Conservation (phyloP, 108 stramenopile species). For the Craspedostauros australis region DNA sequence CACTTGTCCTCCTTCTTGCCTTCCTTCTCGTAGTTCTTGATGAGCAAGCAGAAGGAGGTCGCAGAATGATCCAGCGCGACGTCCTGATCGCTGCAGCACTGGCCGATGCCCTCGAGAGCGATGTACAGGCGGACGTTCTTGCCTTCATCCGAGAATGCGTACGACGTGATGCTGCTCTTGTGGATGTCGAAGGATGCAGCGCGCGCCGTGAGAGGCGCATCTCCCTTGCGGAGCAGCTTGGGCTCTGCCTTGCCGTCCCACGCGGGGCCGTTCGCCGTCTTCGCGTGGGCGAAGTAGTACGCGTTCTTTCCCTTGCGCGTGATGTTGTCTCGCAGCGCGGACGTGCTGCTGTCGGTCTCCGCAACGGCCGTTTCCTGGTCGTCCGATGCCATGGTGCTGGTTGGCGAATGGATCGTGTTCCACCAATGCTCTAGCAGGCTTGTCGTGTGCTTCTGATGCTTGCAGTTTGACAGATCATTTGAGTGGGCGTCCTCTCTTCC, state of each 20-base stretch:
- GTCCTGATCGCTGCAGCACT: constrained; percentile 44
- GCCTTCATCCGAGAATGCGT: constrained; percentile 72
- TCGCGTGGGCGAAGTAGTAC: constrained; percentile 78
- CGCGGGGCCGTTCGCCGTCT: constrained; percentile 54
- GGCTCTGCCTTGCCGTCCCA: constrained; percentile 85
- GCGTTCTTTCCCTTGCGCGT: constrained; percentile 69
- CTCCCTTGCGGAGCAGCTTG: constrained; percentile 31
- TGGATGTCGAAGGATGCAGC: constrained; percentile 38
- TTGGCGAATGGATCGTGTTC: too few relatives aligned
- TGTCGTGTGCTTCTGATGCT: too few relatives aligned
- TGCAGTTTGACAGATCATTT: too few relatives aligned
- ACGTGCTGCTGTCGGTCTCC: too few relatives aligned
- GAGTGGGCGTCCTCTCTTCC: too few relatives aligned
- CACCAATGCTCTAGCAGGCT: too few relatives aligned
- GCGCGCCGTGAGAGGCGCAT: constrained; percentile 5
- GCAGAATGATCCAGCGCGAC: constrained; percentile 48
- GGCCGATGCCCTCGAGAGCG: constrained; percentile 52
- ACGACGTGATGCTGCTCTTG: constrained; percentile 79
- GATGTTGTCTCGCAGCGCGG: constrained; percentile 73
- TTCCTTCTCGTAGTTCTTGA: constrained; percentile 40
- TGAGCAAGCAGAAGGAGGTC: constrained; percentile 42
- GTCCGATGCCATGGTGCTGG: too few relatives aligned
- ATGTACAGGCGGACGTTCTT: constrained; percentile 71
- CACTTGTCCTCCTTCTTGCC: constrained; percentile 19
- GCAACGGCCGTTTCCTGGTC: too few relatives aligned